Percentiles rank a stretch among this genome's conserved stretches.
These are phyloP conservation scores for Gossypium stocksii DNA, from an alignment of 345 rosid genomes.

Conservation along the genomic window DNA sequence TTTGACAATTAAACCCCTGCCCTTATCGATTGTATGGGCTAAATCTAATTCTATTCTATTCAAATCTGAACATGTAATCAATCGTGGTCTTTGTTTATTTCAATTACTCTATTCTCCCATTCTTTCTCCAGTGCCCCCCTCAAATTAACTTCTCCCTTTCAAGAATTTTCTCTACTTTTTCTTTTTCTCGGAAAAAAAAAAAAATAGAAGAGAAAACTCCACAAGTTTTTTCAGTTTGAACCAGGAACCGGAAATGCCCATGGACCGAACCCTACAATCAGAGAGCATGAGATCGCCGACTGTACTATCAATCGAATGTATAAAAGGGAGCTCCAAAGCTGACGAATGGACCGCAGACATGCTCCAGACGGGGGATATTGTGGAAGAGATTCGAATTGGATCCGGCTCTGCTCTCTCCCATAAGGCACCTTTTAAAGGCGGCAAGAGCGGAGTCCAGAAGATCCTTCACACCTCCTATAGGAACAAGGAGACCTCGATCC, in stretches of 20 bases:
- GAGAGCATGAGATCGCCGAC: constrained; percentile 36
- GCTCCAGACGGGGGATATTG: constrained; percentile 96
- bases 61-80: no score
- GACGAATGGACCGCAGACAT: constrained; percentile 97
- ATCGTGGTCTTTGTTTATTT: no score
- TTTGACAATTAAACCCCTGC: no score
- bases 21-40: no score
- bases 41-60: no score
- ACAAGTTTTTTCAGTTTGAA: no score
- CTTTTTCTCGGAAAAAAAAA: no score
- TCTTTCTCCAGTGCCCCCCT: no score
- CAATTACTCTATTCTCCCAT: no score
- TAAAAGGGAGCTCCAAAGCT: constrained; percentile 82
- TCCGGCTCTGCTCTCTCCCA: constrained; percentile 30
- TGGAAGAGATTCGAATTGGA: constrained; percentile 79
- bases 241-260: constrained; percentile 19
- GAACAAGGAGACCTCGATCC: constrained; percentile 72
- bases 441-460: constrained; percentile 73
- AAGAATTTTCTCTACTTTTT: no score
- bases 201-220: no score
- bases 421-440: constrained; percentile 81
- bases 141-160: no score
- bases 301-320: constrained; percentile 85
- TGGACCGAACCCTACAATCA: constrained; percentile 47
- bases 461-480: constrained; percentile 62